Conservation (phyloP, 208 protist species). For the Crithidia bombi region DNA sequence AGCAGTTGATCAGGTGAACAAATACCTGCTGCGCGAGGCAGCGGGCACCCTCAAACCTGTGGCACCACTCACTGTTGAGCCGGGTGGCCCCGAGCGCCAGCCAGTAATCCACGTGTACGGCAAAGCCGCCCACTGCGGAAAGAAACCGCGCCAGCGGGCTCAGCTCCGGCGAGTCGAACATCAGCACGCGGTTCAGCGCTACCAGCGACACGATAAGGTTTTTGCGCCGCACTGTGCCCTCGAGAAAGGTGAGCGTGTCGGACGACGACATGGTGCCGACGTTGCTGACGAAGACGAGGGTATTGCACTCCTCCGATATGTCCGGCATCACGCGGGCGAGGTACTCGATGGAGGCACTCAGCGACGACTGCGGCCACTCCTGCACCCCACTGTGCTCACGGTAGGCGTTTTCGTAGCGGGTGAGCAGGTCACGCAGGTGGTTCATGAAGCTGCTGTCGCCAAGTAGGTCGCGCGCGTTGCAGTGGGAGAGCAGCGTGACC, state of each 20-base stretch:
- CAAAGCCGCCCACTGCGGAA: constrained; percentile 76
- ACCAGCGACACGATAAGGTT: constrained; percentile 87
- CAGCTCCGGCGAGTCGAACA: constrained; percentile 63
- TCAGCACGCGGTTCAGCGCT: constrained; percentile 60
- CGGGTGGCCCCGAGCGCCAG: constrained; percentile 59
- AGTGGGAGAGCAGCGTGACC: constrained; percentile 61
- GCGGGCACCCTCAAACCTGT: constrained; percentile 75
- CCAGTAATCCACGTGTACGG: constrained; percentile 83
- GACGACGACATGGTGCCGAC: constrained; percentile 39
- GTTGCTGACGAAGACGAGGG: constrained; percentile 75
- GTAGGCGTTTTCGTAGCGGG: constrained; percentile 71
- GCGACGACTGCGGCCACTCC: constrained; percentile 63
- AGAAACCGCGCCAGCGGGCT: constrained; percentile 78
- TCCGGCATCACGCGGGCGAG: constrained; percentile 70
- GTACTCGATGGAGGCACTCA: constrained; percentile 72
- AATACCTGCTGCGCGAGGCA: constrained; percentile 89
- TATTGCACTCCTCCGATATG: constrained; percentile 63
- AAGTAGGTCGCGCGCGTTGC: constrained; percentile 55
- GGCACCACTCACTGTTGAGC: constrained; percentile 84
- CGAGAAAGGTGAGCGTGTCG: constrained; percentile 62
- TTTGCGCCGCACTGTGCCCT: constrained; percentile 78
- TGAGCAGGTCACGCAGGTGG: constrained; percentile 50
- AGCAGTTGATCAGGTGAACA: constrained; percentile 82
- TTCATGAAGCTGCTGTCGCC: constrained; percentile 54
- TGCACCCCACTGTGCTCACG: constrained; percentile 36